Evolutionary conservation across 345 rosid genomes (phyloP).

Genomic region (Moringa oleifera): DNA sequence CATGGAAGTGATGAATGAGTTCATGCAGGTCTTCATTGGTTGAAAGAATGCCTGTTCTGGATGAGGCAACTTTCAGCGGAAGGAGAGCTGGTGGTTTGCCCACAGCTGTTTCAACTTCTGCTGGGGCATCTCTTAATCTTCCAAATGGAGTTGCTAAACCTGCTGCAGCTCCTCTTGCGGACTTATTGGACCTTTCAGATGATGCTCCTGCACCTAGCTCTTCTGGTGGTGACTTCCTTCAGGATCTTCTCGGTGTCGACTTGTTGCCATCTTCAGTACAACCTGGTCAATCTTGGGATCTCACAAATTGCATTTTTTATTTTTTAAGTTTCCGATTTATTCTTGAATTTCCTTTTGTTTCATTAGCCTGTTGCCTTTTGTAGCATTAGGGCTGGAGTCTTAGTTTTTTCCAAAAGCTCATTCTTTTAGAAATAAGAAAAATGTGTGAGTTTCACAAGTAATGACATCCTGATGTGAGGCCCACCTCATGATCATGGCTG

Average conservation of each 20-base stretch:
- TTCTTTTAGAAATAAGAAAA: not conserved
- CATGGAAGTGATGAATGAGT: slow-evolving; percentile 26
- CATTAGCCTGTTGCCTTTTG: slow-evolving; percentile 1
- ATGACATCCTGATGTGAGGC: too few species aligned
- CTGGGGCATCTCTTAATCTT: slow-evolving; percentile 56
- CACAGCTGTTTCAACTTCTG: slow-evolving; percentile 55
- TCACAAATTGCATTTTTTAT: not conserved
- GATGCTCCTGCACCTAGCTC: slow-evolving; percentile 71
- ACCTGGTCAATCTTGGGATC: slow-evolving; percentile 49
- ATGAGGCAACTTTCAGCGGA: slow-evolving; percentile 88
- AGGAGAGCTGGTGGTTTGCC: slow-evolving; percentile 84
- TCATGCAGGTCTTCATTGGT: slow-evolving; percentile 71
- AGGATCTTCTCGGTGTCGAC: slow-evolving; percentile 90
- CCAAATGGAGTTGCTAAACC: slow-evolving; percentile 83
- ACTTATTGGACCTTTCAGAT: slow-evolving; percentile 86
- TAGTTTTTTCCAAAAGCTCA: not conserved
- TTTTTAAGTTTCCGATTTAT: too few species aligned
- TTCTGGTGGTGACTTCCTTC: slow-evolving; percentile 82
- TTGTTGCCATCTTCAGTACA: slow-evolving; percentile 46
- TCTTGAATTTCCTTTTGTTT: not conserved
- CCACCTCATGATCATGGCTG: too few species aligned
- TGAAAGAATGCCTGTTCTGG: slow-evolving; percentile 98
- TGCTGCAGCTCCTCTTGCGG: slow-evolving; percentile 70
- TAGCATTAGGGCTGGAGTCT: slow-evolving; percentile 2
- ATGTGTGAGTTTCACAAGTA: too few species aligned